Evolutionary conservation across 257 asterid genomes (phyloP).

Genomic region (Scutellaria barbata): DNA sequence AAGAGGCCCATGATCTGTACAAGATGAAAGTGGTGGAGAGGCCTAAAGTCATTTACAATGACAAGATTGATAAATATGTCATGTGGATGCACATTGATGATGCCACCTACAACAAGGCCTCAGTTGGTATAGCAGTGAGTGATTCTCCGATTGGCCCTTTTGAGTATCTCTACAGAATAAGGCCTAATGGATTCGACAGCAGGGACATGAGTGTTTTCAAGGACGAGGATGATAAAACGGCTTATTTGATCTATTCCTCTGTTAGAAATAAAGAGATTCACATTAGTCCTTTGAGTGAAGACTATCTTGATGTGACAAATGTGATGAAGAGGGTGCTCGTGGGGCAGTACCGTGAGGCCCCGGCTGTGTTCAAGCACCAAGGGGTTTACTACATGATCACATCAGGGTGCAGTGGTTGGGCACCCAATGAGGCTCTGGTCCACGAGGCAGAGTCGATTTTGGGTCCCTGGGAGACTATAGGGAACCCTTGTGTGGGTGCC

Average conservation of each 20-base stretch:
- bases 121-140: conserved; percentile 63
- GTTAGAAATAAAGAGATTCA: conserved; percentile 68
- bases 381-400: conserved; percentile 71
- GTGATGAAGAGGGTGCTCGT: conserved; percentile 47
- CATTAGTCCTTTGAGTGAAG: conserved; percentile 47
- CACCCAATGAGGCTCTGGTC: conserved; percentile 78
- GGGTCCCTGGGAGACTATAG: conserved; percentile 85
- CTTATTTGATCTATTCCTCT: conserved; percentile 64
- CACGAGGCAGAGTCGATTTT: conserved; percentile 70
- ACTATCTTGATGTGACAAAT: conserved; percentile 47
- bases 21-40: conserved; percentile 63
- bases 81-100: conserved; percentile 88
- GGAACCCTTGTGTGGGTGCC: conserved; percentile 84
- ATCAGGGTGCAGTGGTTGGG: conserved; percentile 90
- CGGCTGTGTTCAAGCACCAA: conserved; percentile 65
- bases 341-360: conserved; percentile 77
- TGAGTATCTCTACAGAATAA: conserved; percentile 48
- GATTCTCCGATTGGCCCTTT: conserved; percentile 66
- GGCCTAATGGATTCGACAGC: conserved; percentile 77
- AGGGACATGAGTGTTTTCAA: conserved; percentile 74
- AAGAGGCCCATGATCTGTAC: conserved; percentile 60
- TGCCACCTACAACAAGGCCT: conserved; percentile 61
- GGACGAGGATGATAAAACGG: conserved; percentile 56
- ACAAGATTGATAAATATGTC: conserved; percentile 46
- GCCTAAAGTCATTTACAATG: conserved; percentile 78